Conservation (phyloP, 2,329 filamentous ascomycete species). For the Sclerotinia subarctica region DNA sequence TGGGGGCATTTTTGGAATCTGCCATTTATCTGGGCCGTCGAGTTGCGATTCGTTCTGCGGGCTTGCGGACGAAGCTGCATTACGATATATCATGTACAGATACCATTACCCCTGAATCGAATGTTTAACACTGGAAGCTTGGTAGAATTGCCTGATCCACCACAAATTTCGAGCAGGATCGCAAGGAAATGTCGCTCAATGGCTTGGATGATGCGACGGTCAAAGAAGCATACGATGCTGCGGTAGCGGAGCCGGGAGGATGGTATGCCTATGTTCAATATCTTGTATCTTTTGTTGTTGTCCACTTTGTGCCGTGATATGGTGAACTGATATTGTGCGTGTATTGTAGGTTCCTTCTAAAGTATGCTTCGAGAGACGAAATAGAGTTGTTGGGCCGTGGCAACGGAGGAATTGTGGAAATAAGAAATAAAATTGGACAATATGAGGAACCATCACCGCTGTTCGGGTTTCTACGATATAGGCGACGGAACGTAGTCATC, state of each 20-base stretch:
- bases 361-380: constrained; percentile 86
- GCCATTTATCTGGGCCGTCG: constrained; percentile 1
- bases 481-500: constrained; percentile 83
- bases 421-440: constrained; percentile 70
- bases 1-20: constrained; percentile 1
- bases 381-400: constrained; percentile 75
- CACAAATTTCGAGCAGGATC: constrained; percentile 15
- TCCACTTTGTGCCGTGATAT: not conserved
- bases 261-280: constrained; percentile 56
- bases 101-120: constrained; percentile 33
- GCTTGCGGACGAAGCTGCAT: constrained; percentile 32
- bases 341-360: constrained; percentile 80
- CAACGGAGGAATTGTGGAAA: constrained; percentile 77
- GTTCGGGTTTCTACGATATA: constrained; percentile 87
- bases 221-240: constrained; percentile 79
- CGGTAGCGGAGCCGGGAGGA: constrained; percentile 80
- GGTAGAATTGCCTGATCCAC: constrained; percentile 13
- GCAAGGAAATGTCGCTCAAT: constrained; percentile 81
- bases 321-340: constrained; percentile 24
- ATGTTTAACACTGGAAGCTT: constrained; percentile 18
- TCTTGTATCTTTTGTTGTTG: not conserved
- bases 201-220: constrained; percentile 80
- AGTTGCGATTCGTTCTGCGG: constrained; percentile 22
- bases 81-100: constrained; percentile 34
- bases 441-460: constrained; percentile 85